phyloP scores from a whole-genome alignment of 2,329 filamentous ascomycete genomes.

The Chaetomium sp. region DNA sequence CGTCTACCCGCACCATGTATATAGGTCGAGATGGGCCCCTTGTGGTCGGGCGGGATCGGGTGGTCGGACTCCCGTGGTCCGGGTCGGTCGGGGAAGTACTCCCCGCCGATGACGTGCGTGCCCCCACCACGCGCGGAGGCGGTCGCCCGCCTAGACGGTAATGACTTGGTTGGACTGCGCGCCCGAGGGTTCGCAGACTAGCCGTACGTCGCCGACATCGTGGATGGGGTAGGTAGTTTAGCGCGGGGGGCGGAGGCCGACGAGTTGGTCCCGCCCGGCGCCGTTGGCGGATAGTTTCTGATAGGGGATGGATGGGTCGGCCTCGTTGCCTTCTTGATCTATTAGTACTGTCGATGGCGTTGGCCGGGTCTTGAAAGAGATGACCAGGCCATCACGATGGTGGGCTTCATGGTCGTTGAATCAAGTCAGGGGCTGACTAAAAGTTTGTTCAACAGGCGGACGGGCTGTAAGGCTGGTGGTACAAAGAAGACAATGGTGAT shows the following conservation, averaged over 20 bases:
- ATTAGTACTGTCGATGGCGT: too few relatives aligned
- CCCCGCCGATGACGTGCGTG: slow-evolving; percentile 8
- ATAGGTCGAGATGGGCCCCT: slow-evolving; percentile 14
- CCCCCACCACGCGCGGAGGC: slow-evolving; percentile 4
- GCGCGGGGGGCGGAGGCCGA: slow-evolving; percentile 5
- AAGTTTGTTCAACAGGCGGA: too few relatives aligned
- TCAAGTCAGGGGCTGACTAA: neutral
- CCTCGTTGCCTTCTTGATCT: too few relatives aligned
- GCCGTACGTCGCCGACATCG: slow-evolving; percentile 1
- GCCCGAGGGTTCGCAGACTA: neutral
- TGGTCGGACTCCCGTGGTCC: too few relatives aligned
- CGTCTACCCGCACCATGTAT: slow-evolving; percentile 1
- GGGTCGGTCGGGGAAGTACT: slow-evolving; percentile 1
- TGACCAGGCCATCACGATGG: neutral
- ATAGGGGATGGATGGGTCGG: neutral
- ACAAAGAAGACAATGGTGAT: neutral
- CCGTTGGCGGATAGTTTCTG: slow-evolving; percentile 8
- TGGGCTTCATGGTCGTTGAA: neutral
- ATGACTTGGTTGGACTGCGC: neutral
- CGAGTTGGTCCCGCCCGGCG: too few relatives aligned
- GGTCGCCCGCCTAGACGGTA: slow-evolving; percentile 3
- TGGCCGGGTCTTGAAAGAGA: too few relatives aligned
- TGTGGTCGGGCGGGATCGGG: slow-evolving; percentile 9
- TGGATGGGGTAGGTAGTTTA: slow-evolving; percentile 5
- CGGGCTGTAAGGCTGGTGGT: neutral